Evolutionary conservation across 2,329 filamentous ascomycete species (phyloP).

Genomic region (Setomelanomma holmii): DNA sequence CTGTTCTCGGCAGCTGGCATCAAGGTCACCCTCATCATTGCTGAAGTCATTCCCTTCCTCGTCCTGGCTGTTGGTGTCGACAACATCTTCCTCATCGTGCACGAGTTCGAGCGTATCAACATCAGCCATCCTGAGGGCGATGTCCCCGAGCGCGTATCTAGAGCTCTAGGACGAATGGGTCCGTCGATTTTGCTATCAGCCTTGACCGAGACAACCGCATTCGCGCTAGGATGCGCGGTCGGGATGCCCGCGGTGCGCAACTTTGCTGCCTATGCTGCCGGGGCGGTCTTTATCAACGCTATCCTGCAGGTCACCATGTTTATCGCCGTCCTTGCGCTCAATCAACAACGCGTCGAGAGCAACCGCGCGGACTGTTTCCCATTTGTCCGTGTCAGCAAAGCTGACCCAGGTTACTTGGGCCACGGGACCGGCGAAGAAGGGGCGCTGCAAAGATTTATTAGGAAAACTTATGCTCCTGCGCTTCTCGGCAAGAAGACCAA

Average conservation of each 20-base stretch:
- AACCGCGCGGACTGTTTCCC: constrained; percentile 91
- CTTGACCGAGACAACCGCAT: constrained; percentile 92
- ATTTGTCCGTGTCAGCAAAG: constrained; percentile 80
- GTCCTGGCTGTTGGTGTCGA: constrained; percentile 96
- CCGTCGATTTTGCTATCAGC: constrained; percentile 95
- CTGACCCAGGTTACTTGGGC: constrained; percentile 71
- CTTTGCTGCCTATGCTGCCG: constrained; percentile 95
- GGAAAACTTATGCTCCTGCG: constrained; percentile 83
- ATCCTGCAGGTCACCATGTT: constrained; percentile 98
- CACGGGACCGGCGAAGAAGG: constrained; percentile 86
- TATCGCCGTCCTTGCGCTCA: constrained; percentile 86
- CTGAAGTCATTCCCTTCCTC: constrained; percentile 97
- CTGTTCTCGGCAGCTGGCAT: constrained; percentile 91
- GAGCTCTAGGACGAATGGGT: constrained; percentile 93
- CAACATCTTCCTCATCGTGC: constrained; percentile 98
- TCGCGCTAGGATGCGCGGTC: constrained; percentile 89
- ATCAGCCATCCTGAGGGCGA: constrained; percentile 86
- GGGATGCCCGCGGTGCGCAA: constrained; percentile 98
- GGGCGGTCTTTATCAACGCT: constrained; percentile 96
- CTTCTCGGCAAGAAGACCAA: constrained; percentile 84
- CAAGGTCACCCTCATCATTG: constrained; percentile 96
- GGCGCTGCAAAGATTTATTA: constrained; percentile 83
- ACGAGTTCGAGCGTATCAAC: constrained; percentile 96
- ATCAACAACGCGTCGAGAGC: constrained; percentile 89
- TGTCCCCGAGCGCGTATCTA: constrained; percentile 84